A percentile compares a stretch with the other conserved stretches of the same genome.
These are phyloP conservation scores for Leccinum ponderosum DNA, from an alignment of 1,284 basidiomycete genomes.

Conservation along the genomic window DNA sequence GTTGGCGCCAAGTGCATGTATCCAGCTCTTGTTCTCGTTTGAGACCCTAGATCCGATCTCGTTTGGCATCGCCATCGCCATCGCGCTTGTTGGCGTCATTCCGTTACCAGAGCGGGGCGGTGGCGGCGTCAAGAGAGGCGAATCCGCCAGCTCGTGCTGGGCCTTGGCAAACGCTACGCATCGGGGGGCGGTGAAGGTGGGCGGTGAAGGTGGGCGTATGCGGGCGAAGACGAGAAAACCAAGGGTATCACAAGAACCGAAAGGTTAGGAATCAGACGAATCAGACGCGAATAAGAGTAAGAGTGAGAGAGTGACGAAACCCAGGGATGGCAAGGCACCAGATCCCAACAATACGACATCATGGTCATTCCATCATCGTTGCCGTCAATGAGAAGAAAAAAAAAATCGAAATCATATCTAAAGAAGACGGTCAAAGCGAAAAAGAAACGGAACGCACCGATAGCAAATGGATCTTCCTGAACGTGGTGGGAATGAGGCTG, in stretches of 20 bases:
- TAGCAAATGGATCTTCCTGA: constrained; percentile 19
- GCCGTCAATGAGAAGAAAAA: not conserved
- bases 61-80: not conserved
- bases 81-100: not conserved
- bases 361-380: not conserved
- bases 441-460: constrained; percentile 15
- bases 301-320: not conserved
- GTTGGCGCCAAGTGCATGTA: not conserved
- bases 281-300: not conserved
- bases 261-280: not conserved
- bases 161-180: constrained; percentile 16
- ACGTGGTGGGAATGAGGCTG: not conserved
- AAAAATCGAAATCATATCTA: not conserved
- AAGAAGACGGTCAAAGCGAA: not conserved
- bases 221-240: not conserved
- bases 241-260: not conserved
- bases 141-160: constrained; percentile 7
- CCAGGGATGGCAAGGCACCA: not conserved
- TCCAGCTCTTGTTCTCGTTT: not conserved
- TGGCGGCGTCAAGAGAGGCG: constrained; percentile 5
- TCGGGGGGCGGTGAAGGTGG: not conserved
- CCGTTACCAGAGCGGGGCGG: constrained; percentile 1
- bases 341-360: not conserved
- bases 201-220: not conserved
- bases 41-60: not conserved